Percentiles rank a stretch among this genome's conserved stretches.
Conservation (phyloP, 805 yeast species). For the Metschnikowia noctiluminum region DNA sequence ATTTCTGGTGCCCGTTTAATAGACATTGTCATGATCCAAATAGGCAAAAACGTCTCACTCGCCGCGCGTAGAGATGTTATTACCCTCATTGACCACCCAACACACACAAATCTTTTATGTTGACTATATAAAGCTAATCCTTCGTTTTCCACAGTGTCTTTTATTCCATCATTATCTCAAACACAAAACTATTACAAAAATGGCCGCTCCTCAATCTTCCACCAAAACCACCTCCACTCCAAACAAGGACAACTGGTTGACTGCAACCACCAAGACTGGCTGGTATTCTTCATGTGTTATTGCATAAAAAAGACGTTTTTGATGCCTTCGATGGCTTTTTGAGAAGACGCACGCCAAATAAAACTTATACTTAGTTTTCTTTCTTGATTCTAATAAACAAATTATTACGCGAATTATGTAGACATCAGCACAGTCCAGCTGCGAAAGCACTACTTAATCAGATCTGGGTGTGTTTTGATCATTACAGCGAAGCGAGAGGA, state of each 20-base stretch:
- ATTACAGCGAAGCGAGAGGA: too few species aligned
- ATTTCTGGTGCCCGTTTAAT: neutral
- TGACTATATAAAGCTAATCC: neutral
- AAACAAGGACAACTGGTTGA: slow-evolving; percentile 12
- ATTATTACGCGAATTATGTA: too few species aligned
- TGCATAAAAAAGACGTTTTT: neutral
- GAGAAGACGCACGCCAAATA: too few species aligned
- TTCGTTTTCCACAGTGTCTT: too few species aligned
- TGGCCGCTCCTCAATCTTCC: slow-evolving; percentile 12
- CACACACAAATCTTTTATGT: neutral
- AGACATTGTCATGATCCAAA: slow-evolving; percentile 5
- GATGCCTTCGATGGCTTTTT: neutral
- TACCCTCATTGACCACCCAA: neutral
- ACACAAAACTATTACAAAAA: slow-evolving; percentile 1
- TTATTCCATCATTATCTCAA: neutral
- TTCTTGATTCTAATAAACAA: neutral
- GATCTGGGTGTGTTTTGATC: too few species aligned
- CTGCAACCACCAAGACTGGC: slow-evolving; percentile 8
- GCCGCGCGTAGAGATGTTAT: slow-evolving; percentile 6
- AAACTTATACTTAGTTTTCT: neutral
- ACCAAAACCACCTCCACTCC: slow-evolving; percentile 6
- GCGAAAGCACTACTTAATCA: too few species aligned
- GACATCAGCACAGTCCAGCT: too few species aligned
- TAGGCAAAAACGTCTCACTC: slow-evolving; percentile 4
- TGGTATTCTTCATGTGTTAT: slow-evolving; percentile 13